Evolutionary conservation across 495 filamentous ascomycete species (phyloP).

Genomic region (Jackrogersella minutella): DNA sequence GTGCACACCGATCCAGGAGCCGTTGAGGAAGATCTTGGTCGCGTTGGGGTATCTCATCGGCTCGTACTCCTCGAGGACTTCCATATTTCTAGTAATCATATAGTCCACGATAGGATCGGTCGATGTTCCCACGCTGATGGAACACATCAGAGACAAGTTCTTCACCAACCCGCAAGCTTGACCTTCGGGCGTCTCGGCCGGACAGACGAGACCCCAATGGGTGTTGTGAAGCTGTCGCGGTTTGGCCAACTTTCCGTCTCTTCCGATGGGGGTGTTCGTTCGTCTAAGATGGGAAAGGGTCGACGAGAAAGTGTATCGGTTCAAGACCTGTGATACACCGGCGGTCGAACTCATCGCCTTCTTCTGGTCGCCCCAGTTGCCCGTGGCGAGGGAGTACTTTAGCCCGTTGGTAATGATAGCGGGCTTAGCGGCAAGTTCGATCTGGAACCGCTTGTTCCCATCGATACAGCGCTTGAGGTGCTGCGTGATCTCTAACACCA

Average conservation of each 20-base stretch:
- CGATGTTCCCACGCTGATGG: slow-evolving; percentile 91
- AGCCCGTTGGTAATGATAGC: slow-evolving; percentile 89
- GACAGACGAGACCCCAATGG: slow-evolving; percentile 97
- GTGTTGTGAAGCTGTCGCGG: slow-evolving; percentile 98
- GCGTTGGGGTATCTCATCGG: slow-evolving; percentile 86
- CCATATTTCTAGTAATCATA: slow-evolving; percentile 94
- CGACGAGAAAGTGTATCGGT: slow-evolving; percentile 96
- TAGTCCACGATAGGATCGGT: slow-evolving; percentile 91
- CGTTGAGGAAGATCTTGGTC: slow-evolving; percentile 97
- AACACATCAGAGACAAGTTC: slow-evolving; percentile 97
- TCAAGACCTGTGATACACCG: slow-evolving; percentile 97
- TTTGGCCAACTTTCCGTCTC: slow-evolving; percentile 98
- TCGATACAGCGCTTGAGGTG: slow-evolving; percentile 94
- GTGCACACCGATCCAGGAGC: slow-evolving; percentile 95
- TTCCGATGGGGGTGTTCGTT: slow-evolving; percentile 96
- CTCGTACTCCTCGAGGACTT: slow-evolving; percentile 95
- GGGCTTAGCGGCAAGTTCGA: slow-evolving; percentile 90
- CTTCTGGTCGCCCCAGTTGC: slow-evolving; percentile 99
- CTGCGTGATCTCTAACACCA: slow-evolving; percentile 86
- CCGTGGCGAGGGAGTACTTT: slow-evolving; percentile 97
- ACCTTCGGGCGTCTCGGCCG: slow-evolving; percentile 96
- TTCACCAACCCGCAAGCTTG: slow-evolving; percentile 99
- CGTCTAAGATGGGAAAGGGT: slow-evolving; percentile 94
- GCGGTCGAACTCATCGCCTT: slow-evolving; percentile 93
- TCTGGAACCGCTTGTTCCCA: slow-evolving; percentile 82